Percentiles rank a stretch among this genome's conserved stretches.
Conservation (phyloP, 306 rosid species). For the Prunus kanzakura region DNA sequence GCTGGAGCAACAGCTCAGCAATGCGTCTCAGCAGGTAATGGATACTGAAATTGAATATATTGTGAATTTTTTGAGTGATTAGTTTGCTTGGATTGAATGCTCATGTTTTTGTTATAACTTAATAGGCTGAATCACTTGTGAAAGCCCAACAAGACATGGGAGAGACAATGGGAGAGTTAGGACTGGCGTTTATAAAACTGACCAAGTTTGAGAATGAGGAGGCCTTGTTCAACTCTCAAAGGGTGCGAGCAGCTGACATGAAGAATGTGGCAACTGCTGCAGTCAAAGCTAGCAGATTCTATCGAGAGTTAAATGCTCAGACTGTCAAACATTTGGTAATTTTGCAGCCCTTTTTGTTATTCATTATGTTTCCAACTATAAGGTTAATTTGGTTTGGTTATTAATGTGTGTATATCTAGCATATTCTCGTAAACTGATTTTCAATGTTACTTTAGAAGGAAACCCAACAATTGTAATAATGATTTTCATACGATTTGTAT, state of each 20-base stretch:
- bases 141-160: conserved; percentile 96
- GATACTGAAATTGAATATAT: background rate
- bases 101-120: conserved; percentile 23
- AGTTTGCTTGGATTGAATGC: background rate
- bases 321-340: conserved; percentile 92
- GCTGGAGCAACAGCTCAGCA: conserved; percentile 69
- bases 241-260: conserved; percentile 73
- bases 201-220: conserved; percentile 89
- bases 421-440: background rate
- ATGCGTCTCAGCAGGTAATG: conserved; percentile 80
- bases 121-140: conserved; percentile 91
- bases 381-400: conserved; percentile 15
- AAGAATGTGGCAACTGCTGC: conserved; percentile 88
- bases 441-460: background rate
- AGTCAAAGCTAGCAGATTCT: conserved; percentile 89
- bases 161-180: conserved; percentile 89
- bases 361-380: background rate
- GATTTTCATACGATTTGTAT: conserved; percentile 15
- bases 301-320: conserved; percentile 84
- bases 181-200: conserved; percentile 76
- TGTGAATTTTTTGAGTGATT: background rate
- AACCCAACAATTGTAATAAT: background rate
- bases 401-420: background rate
- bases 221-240: conserved; percentile 61
- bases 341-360: conserved; percentile 3